Evolutionary conservation across 208 protist species (phyloP).

Genomic region (Acanthamoeba polyphaga): DNA sequence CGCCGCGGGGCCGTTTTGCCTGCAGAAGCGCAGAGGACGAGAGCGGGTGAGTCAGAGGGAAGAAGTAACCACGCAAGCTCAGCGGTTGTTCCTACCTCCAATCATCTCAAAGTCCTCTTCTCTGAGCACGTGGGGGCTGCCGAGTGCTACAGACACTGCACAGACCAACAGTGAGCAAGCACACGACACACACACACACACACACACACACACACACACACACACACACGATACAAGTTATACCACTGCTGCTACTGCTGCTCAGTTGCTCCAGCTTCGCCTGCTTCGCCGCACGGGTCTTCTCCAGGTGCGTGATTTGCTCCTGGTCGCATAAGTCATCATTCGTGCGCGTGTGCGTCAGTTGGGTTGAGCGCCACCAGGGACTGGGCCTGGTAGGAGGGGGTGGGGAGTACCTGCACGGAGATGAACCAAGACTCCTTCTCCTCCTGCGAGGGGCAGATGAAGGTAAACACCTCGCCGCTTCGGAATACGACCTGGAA

Average conservation of each 20-base stretch:
- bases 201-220: neutral
- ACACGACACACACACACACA: no score
- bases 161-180: neutral
- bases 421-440: conserved; percentile 14
- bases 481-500: neutral
- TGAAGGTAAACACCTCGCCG: neutral
- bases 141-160: neutral
- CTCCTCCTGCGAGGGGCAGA: conserved; percentile 31
- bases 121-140: neutral
- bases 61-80: no score
- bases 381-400: neutral
- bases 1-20: neutral
- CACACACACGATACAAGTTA: neutral
- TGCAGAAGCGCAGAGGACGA: neutral
- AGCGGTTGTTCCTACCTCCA: neutral
- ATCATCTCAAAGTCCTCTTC: conserved; percentile 40
- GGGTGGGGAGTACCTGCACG: neutral
- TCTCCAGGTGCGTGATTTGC: neutral
- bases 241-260: neutral
- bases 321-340: neutral
- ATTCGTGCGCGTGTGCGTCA: neutral
- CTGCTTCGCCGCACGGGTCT: neutral
- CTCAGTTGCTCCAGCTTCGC: neutral
- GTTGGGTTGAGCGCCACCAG: neutral
- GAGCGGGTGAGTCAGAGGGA: no score